Evolutionary conservation across 192 early-diverging fungal species (phyloP), one percentile per base, ranked within the genome.

Genomic region (Blastocladiella britannica): DNA sequence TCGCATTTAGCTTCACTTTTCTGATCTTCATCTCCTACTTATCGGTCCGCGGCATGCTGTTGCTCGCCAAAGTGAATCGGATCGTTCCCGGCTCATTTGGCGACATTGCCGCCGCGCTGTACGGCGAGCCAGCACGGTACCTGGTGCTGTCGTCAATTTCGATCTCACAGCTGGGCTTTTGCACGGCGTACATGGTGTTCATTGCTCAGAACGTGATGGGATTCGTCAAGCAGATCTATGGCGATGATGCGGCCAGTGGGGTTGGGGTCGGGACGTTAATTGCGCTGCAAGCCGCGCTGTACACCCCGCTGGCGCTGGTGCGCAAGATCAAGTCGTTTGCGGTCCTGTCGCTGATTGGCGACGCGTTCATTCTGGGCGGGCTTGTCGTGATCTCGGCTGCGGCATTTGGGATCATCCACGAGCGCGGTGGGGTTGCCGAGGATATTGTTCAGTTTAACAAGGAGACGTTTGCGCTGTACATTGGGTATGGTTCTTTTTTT

Each of bases 151-250:
- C 65, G 0, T 60, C 62, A 18, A 73, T 78, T 22, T 54, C 64
- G 26, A 25, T 78, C 24, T 72, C 74, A 7, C 76, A 70, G 52
- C 61, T 62, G 58, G 54, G 12, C 27, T 57, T 55, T n/a, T 47
- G 37, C 9, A 20, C 37, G 9, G 86, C 87, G 0, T 89, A 90
- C 57, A 75, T 83, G 54, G 88, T 93, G 29, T 93, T 93, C 67
- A 75, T 93, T 15, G 81, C 87, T 5, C 82, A 86, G 60, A 93
- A 89, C 62, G 6, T 58, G 9, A 25, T 12, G 6, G 53, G 25
- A 9, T 9, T 9, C 25, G 27, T 27, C 53, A 18, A 54, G 20
- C 25, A 57, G 23, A 9, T 51, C 47, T 51, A 15, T 51, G 47
- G n/a, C 47, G 47, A 15, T 51, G n/a, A n/a, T 15, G 9, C 47